Evolutionary conservation across 495 filamentous ascomycete genomes (phyloP).

Genomic region (Aspergillus sclerotioniger): DNA sequence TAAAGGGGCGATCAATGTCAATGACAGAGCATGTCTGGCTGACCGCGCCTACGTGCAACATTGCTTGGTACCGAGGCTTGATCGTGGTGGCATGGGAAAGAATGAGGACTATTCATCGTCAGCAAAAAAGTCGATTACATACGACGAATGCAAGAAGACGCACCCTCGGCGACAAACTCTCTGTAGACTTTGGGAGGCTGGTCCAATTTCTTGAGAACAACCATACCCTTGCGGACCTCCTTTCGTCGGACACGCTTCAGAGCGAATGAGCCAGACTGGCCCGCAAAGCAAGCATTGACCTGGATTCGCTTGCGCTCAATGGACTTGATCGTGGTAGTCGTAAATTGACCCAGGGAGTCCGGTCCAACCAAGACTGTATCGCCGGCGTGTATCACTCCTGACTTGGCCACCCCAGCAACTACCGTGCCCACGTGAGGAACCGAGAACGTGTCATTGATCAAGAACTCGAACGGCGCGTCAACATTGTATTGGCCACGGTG

Average conservation of each 20-base stretch:
- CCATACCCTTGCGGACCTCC: slow-evolving; percentile 98
- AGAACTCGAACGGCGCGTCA: slow-evolving; percentile 87
- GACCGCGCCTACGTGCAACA: slow-evolving; percentile 95
- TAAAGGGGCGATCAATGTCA: slow-evolving; percentile 94
- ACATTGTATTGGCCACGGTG: slow-evolving; percentile 92
- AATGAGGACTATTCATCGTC: slow-evolving; percentile 68
- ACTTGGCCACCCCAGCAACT: slow-evolving; percentile 89
- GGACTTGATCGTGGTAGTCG: slow-evolving; percentile 81
- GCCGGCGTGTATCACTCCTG: slow-evolving; percentile 79
- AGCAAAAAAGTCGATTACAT: slow-evolving; percentile 9
- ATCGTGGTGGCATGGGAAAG: slow-evolving; percentile 98
- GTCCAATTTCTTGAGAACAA: slow-evolving; percentile 82
- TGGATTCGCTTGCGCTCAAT: slow-evolving; percentile 94
- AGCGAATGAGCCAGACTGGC: slow-evolving; percentile 90
- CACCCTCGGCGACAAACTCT: slow-evolving; percentile 92
- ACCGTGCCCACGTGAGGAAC: slow-evolving; percentile 97
- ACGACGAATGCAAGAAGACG: slow-evolving; percentile 10
- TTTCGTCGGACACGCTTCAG: slow-evolving; percentile 80
- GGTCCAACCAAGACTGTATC: slow-evolving; percentile 89
- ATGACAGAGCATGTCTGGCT: slow-evolving; percentile 96
- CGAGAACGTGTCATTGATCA: slow-evolving; percentile 98
- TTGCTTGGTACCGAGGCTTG: slow-evolving; percentile 95
- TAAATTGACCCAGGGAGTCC: slow-evolving; percentile 89
- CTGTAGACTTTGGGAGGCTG: slow-evolving; percentile 75
- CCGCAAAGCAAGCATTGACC: slow-evolving; percentile 85